Conservation (phyloP, 169 alveolate genomes). For the Plasmodium cynomolgi region DNA sequence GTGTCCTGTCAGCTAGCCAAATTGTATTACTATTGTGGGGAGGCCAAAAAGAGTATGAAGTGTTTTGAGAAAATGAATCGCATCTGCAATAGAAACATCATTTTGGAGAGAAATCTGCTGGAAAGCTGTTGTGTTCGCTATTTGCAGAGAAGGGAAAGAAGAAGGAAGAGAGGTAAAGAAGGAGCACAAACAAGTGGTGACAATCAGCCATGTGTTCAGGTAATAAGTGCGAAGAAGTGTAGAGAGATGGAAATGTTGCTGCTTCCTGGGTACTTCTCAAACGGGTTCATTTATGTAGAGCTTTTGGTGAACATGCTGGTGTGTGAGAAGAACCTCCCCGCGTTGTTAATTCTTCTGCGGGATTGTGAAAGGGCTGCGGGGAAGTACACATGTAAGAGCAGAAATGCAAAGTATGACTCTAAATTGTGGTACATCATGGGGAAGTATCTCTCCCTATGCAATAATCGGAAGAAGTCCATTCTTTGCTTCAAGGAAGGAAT, state of each 20-base stretch:
- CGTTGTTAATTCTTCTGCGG: neutral
- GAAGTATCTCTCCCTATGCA: constrained; percentile 21
- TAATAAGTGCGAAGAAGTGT: constrained; percentile 12
- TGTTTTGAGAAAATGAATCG: constrained; percentile 17
- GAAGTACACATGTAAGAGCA: neutral
- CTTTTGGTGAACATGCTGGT: constrained; percentile 30
- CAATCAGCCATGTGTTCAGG: neutral
- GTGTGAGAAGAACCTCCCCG: constrained; percentile 4
- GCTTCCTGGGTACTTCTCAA: constrained; percentile 32
- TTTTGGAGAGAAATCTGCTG: constrained; percentile 5
- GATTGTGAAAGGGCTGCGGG: constrained; percentile 3
- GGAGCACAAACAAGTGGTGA: neutral
- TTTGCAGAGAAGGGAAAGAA: neutral
- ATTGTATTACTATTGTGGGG: constrained; percentile 35
- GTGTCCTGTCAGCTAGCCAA: constrained; percentile 57
- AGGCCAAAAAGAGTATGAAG: constrained; percentile 24
- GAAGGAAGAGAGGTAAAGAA: neutral
- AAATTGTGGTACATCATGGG: constrained; percentile 24
- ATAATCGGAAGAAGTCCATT: constrained; percentile 8
- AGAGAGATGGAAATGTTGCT: constrained; percentile 5
- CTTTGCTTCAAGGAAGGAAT: constrained; percentile 36
- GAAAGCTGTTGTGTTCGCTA: constrained; percentile 11
- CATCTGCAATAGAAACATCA: neutral
- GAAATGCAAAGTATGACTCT: neutral
- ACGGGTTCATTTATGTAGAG: constrained; percentile 30